Percentiles rank a stretch among this genome's conserved stretches.
Conservation (phyloP, 495 filamentous ascomycete genomes). For the Letharia lupina region DNA sequence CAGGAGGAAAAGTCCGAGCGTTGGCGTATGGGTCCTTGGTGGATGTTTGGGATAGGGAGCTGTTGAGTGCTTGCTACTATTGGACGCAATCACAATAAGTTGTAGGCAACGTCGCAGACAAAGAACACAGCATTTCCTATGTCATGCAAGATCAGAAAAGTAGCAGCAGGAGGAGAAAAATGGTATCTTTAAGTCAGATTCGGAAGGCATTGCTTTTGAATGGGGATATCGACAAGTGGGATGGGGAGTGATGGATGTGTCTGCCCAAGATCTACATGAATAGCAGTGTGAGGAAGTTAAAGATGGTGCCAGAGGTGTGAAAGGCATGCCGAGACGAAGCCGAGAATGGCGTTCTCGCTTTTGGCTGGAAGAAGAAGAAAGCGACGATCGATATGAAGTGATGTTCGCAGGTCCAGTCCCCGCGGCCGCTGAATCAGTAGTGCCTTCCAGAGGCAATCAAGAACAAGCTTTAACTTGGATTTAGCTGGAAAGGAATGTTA, state of each 20-base stretch:
- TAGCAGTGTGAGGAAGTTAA: constrained; percentile 9
- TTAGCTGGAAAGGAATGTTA: neutral
- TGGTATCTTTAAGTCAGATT: neutral
- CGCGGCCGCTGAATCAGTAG: neutral
- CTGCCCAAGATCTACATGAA: constrained; percentile 19
- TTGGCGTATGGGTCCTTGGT: constrained; percentile 5
- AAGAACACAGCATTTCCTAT: neutral
- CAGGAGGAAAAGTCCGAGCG: constrained; percentile 14
- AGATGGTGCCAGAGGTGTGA: neutral
- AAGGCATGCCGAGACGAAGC: constrained; percentile 19
- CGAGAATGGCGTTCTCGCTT: constrained; percentile 11
- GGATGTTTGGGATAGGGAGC: neutral
- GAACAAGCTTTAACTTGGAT: neutral
- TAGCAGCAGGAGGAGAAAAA: neutral
- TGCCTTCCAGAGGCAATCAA: neutral
- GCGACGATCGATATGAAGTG: constrained; percentile 4
- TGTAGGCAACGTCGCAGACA: neutral
- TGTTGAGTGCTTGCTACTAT: neutral
- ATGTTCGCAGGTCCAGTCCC: neutral
- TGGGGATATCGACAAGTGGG: neutral
- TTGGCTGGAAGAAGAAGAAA: constrained; percentile 1
- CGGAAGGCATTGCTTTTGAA: constrained; percentile 12
- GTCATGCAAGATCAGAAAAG: constrained; percentile 4
- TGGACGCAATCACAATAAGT: neutral
- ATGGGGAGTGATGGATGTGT: constrained; percentile 2